Evolutionary conservation across 176 grass and related monocot species (phyloP), one percentile per base, ranked within the genome.

Genomic region (Bothriochloa decipiens): DNA sequence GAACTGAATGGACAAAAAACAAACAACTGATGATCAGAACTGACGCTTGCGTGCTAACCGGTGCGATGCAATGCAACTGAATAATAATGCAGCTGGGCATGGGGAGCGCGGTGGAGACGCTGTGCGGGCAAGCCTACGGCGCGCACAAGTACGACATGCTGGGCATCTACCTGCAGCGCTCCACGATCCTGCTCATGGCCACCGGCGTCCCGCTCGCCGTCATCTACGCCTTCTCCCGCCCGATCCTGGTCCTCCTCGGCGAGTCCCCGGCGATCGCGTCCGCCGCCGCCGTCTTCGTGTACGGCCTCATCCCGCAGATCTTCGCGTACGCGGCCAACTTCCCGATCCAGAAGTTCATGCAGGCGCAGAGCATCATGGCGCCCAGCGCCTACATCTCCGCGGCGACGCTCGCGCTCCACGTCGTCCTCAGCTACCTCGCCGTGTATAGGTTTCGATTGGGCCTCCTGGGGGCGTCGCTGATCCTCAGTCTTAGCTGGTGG

Each of bases 241-340:
- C 77, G 5, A 70, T 93, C 61, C 90, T 97, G 9, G 20, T 88
- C 50, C 78, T 97, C 1, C 87, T 95, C n/a, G 92, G 92, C 17
- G 81, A 97, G 66, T 94, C 92, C 0, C 75, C 88, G 1, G 84
- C 76, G 70, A 95, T 97, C n/a, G 91, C 95, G 20, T 7, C 70
- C 8, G 95, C 95, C n/a, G 91, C 92, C 0, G 87, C 92, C n/a
- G 41, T 91, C 10, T 97, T 94, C 75, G 90, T 94, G 13, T 93
- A 86, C 43, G 92, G 95, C 73, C 91, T 97, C 15, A 95, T 97
- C 82, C 95, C 95, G 20, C 92, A 97, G 83, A 97, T 95, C 75
- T 97, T 97, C 45, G 92, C 91, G 22, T 97, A 97, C 77, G 91
- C 91, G 2, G 89, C 82, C n/a, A 94, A 93, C 82, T 97, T 95